Evolutionary conservation across 129 eudicot species (phyloP), one percentile per base, ranked within the genome.

Genomic region (Centrapalus pauciflorus): DNA sequence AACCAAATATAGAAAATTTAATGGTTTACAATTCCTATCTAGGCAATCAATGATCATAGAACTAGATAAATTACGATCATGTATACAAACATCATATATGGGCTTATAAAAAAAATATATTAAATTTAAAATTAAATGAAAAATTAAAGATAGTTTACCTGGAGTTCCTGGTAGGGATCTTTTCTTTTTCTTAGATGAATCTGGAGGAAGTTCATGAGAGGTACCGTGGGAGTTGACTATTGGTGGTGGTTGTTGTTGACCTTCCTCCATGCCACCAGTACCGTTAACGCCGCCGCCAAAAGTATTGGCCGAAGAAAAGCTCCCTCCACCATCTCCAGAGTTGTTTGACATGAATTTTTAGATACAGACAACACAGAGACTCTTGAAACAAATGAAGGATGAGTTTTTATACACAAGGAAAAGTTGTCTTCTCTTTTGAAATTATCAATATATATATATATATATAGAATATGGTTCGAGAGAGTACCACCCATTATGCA

Each of bases 161-260:
- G 81, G 81, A 32, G 76, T 77, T 61, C 81, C 81, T 61, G 81
- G 81, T 29, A 77, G 33, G 41, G 81, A 77, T 77, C 81, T 77
- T 70, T 77, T 77, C 76, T 77, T 77, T 55, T 77, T 77, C 65
- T 68, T 69, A 40, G 80, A 61, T 61, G 71, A 63, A 76, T 69
- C 75, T 69, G 30, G 60, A 61, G 49, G 70, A 50, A 49, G 52
- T 19, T 76, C 71, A 26, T 76, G 81, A 70, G 72, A 69, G 37
- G 64, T 19, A 56, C 14, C 61, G 9, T 50, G 61, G 24, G 52
- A 72, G 77, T 72, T 72, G 64, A 77, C 77, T 65, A 41, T 2
- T 61, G 58, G 41, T 61, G 50, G 61, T 40, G 40, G 72, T 19
- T 60, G 64, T 77, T 77, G 81, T 52, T 69, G 71, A 76, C 64